Conservation (phyloP, 169 alveolate genomes). For the Cryptosporidium xiaoi region DNA sequence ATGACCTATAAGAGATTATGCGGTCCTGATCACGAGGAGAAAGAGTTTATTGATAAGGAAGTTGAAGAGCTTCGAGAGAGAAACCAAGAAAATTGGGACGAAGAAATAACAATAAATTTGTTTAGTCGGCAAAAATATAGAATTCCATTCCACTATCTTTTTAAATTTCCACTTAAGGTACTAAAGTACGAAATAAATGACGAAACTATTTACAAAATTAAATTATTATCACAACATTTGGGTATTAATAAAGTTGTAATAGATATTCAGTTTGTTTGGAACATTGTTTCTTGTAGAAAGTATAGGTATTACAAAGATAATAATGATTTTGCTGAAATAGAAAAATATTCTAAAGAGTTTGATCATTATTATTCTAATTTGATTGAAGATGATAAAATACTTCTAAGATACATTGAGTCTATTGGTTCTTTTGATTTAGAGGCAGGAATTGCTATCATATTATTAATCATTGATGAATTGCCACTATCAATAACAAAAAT, state of each 20-base stretch:
- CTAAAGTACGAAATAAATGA: constrained; percentile 56
- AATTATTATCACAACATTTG: constrained; percentile 14
- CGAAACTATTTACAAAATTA: constrained; percentile 42
- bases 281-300: constrained; percentile 55
- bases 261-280: constrained; percentile 71
- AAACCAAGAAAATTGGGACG: constrained; percentile 4
- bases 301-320: constrained; percentile 1
- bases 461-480: constrained; percentile 53
- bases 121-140: neutral
- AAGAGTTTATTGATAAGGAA: constrained; percentile 32
- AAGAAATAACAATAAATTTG: no score
- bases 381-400: constrained; percentile 41
- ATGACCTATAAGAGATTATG: constrained; percentile 29
- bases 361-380: neutral
- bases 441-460: constrained; percentile 29
- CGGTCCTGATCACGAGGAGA: constrained; percentile 20
- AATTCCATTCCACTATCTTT: constrained; percentile 63
- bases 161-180: constrained; percentile 24
- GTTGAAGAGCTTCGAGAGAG: neutral
- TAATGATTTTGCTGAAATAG: neutral
- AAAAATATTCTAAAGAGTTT: constrained; percentile 7
- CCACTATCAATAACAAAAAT: constrained; percentile 44
- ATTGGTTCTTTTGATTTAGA: constrained; percentile 63
- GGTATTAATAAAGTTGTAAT: constrained; percentile 8
- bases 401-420: constrained; percentile 65